Conservation (phyloP, 768 basidiomycete genomes). For the Hygrocybe coccinea region DNA sequence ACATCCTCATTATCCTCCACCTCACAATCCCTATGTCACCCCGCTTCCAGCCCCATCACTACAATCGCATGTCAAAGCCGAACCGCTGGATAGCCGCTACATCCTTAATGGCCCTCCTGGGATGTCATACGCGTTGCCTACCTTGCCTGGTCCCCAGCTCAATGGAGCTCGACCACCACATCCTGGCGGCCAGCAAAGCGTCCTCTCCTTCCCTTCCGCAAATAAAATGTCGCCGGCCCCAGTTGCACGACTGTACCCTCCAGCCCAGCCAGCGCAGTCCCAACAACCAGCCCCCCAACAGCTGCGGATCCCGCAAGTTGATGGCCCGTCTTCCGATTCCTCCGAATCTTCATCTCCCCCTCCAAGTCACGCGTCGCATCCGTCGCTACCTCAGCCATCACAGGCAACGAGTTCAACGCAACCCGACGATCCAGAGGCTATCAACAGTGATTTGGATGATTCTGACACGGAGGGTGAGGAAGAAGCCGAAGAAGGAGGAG, state of each 20-base stretch:
- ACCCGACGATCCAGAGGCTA: constrained; percentile 68
- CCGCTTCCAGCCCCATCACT: constrained; percentile 29
- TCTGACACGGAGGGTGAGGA: constrained; percentile 85
- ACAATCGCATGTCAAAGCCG: constrained; percentile 58
- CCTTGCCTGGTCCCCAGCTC: constrained; percentile 62
- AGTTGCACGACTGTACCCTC: background rate
- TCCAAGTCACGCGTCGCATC: constrained; percentile 61
- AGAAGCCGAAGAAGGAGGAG: constrained; percentile 71
- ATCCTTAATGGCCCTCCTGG: constrained; percentile 46
- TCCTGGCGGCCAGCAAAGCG: constrained; percentile 55
- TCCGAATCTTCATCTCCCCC: constrained; percentile 64
- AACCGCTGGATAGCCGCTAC: constrained; percentile 67
- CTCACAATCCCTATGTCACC: constrained; percentile 49
- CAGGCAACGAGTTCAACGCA: constrained; percentile 32
- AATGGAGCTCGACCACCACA: constrained; percentile 47
- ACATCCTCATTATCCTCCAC: constrained; percentile 52
- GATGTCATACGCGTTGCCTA: constrained; percentile 50
- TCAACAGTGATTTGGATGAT: constrained; percentile 96
- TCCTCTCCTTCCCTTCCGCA: constrained; percentile 47
- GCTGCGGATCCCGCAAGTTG: constrained; percentile 66
- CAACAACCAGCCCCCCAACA: constrained; percentile 30
- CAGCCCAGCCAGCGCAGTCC: constrained; percentile 5
- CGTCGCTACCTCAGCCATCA: constrained; percentile 65
- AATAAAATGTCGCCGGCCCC: constrained; percentile 14
- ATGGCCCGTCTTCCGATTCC: constrained; percentile 74